A percentile compares a stretch with the other conserved stretches of the same genome.
These are phyloP conservation scores for Brachypodium distachyon DNA, from an alignment of 202 grass and related monocot species.

Conservation along the genomic window DNA sequence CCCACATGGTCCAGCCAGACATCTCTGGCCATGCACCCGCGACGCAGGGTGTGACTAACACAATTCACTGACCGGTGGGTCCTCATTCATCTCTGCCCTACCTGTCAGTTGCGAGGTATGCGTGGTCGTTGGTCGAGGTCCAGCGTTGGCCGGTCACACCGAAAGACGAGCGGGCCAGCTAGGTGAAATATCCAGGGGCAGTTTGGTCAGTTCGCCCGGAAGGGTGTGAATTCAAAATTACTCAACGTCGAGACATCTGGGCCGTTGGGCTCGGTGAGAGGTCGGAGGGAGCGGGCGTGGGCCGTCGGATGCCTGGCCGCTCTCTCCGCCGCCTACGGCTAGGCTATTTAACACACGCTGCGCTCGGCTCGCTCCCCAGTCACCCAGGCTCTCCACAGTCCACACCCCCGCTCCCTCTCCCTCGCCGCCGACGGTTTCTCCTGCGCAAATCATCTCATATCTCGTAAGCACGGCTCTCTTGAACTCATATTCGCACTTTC, in stretches of 20 bases:
- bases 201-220: neutral
- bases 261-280: neutral
- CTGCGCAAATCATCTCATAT: neutral
- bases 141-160: neutral
- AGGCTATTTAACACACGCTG: neutral
- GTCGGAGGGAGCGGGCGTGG: neutral
- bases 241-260: neutral
- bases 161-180: neutral
- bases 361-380: neutral
- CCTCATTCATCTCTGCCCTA: accelerated
- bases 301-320: neutral
- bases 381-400: too few relatives aligned
- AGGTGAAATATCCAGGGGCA: neutral
- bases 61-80: neutral
- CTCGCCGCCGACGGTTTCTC: neutral
- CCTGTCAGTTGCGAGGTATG: neutral
- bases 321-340: neutral
- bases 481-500: neutral
- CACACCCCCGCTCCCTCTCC: neutral
- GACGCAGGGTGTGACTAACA: too few relatives aligned
- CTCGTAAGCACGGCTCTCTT: neutral
- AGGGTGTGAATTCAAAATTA: conserved; percentile 2
- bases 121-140: neutral
- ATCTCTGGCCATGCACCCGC: too few relatives aligned
- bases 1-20: neutral